These are phyloP conservation scores for Teunomyces barrocoloradensis DNA, from an alignment of 805 yeast species.

Conservation along the genomic window DNA sequence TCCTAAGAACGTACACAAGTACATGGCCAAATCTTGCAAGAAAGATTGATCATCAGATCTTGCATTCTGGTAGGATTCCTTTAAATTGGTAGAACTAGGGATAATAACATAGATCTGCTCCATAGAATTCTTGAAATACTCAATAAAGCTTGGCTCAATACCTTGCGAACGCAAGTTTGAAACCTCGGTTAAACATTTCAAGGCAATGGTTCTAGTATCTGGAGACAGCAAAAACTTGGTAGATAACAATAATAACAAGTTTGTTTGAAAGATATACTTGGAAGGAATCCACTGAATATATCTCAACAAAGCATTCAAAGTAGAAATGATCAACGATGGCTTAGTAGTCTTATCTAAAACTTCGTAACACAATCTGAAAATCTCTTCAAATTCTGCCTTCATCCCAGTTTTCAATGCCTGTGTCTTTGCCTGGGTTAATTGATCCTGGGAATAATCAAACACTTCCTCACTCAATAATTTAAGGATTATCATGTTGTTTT, in stretches of 20 bases:
- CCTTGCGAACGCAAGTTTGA: slow-evolving; percentile 62
- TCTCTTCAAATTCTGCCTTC: slow-evolving; percentile 88
- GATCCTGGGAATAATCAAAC: slow-evolving; percentile 92
- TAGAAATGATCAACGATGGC: slow-evolving; percentile 78
- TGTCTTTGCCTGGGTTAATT: slow-evolving; percentile 95
- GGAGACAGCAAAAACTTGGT: slow-evolving; percentile 73
- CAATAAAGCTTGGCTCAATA: slow-evolving; percentile 54
- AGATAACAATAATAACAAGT: slow-evolving; percentile 67
- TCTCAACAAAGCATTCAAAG: slow-evolving; percentile 76
- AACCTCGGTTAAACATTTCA: slow-evolving; percentile 92
- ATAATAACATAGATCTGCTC: slow-evolving; percentile 66
- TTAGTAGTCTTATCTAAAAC: slow-evolving; percentile 87
- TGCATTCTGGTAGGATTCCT: slow-evolving; percentile 69
- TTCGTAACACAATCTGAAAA: slow-evolving; percentile 89
- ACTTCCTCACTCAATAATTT: slow-evolving; percentile 91
- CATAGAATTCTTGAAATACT: slow-evolving; percentile 70
- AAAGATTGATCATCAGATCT: slow-evolving; percentile 86
- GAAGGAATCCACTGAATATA: slow-evolving; percentile 95
- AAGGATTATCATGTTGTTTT: slow-evolving; percentile 92
- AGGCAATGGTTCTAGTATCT: slow-evolving; percentile 77
- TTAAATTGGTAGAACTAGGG: slow-evolving; percentile 72
- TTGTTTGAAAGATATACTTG: slow-evolving; percentile 86
- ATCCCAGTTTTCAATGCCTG: slow-evolving; percentile 76
- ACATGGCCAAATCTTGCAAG: slow-evolving; percentile 93
- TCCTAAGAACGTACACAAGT: slow-evolving; percentile 76